A percentile compares a stretch with the other conserved stretches of the same genome.
Conservation (phyloP, 768 basidiomycete species). For the Ramaria rubella region DNA sequence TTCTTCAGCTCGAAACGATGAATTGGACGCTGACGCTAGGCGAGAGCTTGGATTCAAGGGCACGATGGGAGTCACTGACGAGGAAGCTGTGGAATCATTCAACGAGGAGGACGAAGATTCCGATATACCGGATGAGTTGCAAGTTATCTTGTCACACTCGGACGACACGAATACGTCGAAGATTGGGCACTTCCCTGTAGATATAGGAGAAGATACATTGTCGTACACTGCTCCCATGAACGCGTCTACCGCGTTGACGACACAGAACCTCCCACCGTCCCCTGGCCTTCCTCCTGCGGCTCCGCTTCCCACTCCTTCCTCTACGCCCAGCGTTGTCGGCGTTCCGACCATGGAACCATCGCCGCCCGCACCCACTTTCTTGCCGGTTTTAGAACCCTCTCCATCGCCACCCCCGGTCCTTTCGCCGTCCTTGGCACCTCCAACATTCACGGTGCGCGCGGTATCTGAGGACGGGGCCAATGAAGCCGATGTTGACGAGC, state of each 20-base stretch:
- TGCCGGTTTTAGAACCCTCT: conserved; percentile 2
- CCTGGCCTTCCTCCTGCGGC: conserved; percentile 39
- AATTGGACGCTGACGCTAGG: conserved; percentile 29
- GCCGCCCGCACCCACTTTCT: conserved; percentile 5
- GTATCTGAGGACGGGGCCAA: conserved; percentile 41
- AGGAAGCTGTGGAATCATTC: conserved; percentile 42
- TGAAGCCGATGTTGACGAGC: conserved; percentile 36
- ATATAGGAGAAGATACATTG: conserved; percentile 33
- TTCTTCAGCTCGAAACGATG: conserved; percentile 16
- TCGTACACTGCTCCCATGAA: conserved; percentile 18
- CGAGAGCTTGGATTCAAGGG: conserved; percentile 57
- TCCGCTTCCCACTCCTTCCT: conserved; percentile 29
- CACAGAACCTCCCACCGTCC: conserved; percentile 24
- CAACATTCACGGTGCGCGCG: conserved; percentile 1
- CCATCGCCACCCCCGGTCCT: conserved; percentile 3
- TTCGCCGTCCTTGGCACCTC: conserved; percentile 33
- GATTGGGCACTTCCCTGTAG: neutral
- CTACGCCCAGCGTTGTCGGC: neutral
- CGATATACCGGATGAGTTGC: conserved; percentile 76
- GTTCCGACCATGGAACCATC: conserved; percentile 1
- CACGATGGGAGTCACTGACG: conserved; percentile 54
- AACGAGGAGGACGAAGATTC: conserved; percentile 70
- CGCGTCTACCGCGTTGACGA: neutral
- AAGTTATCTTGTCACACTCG: conserved; percentile 43
- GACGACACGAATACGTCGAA: neutral